These are phyloP conservation scores for Gaertneriomyces sp. DNA, from an alignment of 192 early-diverging fungal genomes.

Conservation along the genomic window DNA sequence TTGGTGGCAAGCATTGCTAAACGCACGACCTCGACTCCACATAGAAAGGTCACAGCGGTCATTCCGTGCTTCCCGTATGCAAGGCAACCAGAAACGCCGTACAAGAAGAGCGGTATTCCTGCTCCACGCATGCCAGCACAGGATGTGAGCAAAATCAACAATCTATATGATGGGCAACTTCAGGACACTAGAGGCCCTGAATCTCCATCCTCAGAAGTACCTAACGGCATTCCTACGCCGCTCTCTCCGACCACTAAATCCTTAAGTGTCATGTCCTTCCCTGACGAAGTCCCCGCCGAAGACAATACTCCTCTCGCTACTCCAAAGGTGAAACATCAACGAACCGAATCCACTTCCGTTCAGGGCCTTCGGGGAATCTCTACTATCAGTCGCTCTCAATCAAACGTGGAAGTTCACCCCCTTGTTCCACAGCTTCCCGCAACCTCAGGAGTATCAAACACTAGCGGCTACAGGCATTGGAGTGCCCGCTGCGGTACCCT, in stretches of 20 bases:
- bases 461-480: slow-evolving; percentile 67
- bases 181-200: neutral
- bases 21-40: neutral
- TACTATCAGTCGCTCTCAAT: slow-evolving; percentile 45
- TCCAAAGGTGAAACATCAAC: slow-evolving; percentile 18
- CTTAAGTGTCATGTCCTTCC: slow-evolving; percentile 14
- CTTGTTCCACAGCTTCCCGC: slow-evolving; percentile 32
- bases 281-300: slow-evolving; percentile 9
- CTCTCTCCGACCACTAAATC: neutral
- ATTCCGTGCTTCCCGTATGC: slow-evolving; percentile 97
- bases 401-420: slow-evolving; percentile 43
- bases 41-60: slow-evolving; percentile 83
- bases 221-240: neutral
- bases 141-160: slow-evolving; percentile 39
- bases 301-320: slow-evolving; percentile 16
- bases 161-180: slow-evolving; percentile 33
- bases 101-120: slow-evolving; percentile 39
- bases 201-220: neutral
- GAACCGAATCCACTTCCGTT: slow-evolving; percentile 35
- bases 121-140: slow-evolving; percentile 37
- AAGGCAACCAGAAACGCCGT: slow-evolving; percentile 52
- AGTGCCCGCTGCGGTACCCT: slow-evolving; percentile 87
- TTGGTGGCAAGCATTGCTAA: neutral
- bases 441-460: no score
- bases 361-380: slow-evolving; percentile 42